These are phyloP conservation scores for Rhodotorula sp. DNA, from an alignment of 1,284 basidiomycete genomes.

Conservation along the genomic window DNA sequence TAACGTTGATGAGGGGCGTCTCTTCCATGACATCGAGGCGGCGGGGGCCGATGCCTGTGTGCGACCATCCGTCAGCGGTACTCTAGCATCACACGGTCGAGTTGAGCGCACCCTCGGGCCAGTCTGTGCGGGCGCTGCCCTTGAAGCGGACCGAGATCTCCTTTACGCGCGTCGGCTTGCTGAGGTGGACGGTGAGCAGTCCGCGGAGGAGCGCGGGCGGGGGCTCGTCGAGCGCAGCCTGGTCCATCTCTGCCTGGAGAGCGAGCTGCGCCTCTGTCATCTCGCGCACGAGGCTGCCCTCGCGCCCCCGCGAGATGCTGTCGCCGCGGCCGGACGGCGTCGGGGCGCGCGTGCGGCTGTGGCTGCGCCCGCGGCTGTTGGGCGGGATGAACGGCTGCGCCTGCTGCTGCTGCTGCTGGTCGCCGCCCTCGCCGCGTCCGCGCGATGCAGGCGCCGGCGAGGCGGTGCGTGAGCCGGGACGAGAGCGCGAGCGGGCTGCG, in stretches of 20 bases:
- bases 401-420: neutral
- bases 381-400: constrained; percentile 33
- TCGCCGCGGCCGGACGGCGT: neutral
- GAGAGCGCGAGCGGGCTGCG: constrained; percentile 20
- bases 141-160: constrained; percentile 78
- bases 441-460: constrained; percentile 51
- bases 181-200: constrained; percentile 75
- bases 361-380: constrained; percentile 28
- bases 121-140: constrained; percentile 66
- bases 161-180: constrained; percentile 81
- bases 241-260: neutral
- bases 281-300: constrained; percentile 24
- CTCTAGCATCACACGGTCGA: neutral
- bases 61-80: neutral
- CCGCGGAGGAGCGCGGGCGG: constrained; percentile 81
- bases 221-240: constrained; percentile 52
- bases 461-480: constrained; percentile 24
- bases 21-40: constrained; percentile 79
- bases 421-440: constrained; percentile 49
- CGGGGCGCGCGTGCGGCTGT: constrained; percentile 15
- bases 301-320: constrained; percentile 9
- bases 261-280: constrained; percentile 21
- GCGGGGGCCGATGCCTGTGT: constrained; percentile 71
- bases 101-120: constrained; percentile 74
- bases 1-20: constrained; percentile 71